Base-by-base conservation (phyloP, 2,329 filamentous ascomycete genomes). In the Biscogniauxia mediterranea region DNA sequence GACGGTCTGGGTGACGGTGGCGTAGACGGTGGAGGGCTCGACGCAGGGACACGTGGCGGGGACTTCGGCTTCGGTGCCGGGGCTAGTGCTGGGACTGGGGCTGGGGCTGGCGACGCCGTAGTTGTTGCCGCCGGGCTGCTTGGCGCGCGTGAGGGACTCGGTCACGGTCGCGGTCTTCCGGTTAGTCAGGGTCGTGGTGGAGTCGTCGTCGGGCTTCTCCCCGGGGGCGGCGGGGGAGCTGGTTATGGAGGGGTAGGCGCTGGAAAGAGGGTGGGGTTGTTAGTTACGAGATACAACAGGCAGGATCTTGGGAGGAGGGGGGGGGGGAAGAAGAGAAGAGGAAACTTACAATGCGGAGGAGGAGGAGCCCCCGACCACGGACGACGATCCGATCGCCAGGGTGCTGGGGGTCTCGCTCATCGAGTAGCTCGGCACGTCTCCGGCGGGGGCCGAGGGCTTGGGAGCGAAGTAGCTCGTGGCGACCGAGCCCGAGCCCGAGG, bases 391-490 rank as follows among this genome's bases (percentile, higher is more conserved):
- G 55, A 67, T 66, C 21, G 56, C 68, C 17, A 62, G 19, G 21
- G 68, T 72, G 55, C 68, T 67, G 2, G 58, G 60, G 2, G 28
- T 53, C 38, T 66, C 63, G 55, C 66, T 73, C 66, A 68, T 70
- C 26, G 66, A 61, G 51, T 71, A 73, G 57, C 68, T 72, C 11
- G 71, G 67, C 28, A 70, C 68, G 28, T 71, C 68, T 6, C 38
- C 23, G 21, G 25, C 58, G n/a, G 65, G 58, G 8, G 59, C 11
- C 13, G 64, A 57, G 3, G 68, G 59, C 15, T 23, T 23, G 23
- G 23, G 23, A 5, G 50, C 56, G 38, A 23, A 68, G 59, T 62
- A 65, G 56, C 64, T 69, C 8, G 66, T 69, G 15, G 63, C 59
- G 11, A 57, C 50, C n/a, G 64, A 55, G 11, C 64, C 67, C 17